These are phyloP conservation scores for Ogataea hybrid DNA, from an alignment of 1,139 yeast genomes.

Conservation along the genomic window DNA sequence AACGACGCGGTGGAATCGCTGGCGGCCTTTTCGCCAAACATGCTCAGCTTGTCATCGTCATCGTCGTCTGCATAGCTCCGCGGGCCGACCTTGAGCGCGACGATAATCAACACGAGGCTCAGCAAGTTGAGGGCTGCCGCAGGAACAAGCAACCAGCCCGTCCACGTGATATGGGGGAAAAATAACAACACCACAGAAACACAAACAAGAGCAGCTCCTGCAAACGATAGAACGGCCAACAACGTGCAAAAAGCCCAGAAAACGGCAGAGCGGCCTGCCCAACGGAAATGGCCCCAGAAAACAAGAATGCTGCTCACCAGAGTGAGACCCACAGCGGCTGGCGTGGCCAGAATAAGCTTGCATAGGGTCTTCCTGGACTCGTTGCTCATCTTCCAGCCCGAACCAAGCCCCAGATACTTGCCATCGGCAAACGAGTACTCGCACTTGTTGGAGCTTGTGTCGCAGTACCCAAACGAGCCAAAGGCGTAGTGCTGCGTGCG, in stretches of 20 bases:
- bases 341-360: slow-evolving; percentile 28
- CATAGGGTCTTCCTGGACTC: slow-evolving; percentile 23
- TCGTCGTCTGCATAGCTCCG: slow-evolving; percentile 6
- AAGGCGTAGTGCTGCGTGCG: slow-evolving; percentile 28
- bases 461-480: slow-evolving; percentile 48
- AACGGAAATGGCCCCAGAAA: slow-evolving; percentile 20
- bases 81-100: slow-evolving; percentile 21
- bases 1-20: slow-evolving; percentile 5
- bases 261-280: slow-evolving; percentile 22
- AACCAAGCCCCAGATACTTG: slow-evolving; percentile 9
- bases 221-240: slow-evolving; percentile 44
- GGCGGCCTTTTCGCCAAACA: slow-evolving; percentile 11
- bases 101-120: slow-evolving; percentile 20
- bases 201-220: slow-evolving; percentile 51
- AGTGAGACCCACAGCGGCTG: slow-evolving; percentile 31
- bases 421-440: slow-evolving; percentile 13
- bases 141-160: slow-evolving; percentile 67
- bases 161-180: slow-evolving; percentile 64
- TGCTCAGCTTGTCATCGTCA: slow-evolving; percentile 13
- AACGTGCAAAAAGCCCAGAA: slow-evolving; percentile 35
- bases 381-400: slow-evolving; percentile 23
- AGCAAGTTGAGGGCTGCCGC: slow-evolving; percentile 55
- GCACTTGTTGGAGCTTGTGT: slow-evolving; percentile 15
- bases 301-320: slow-evolving; percentile 28
- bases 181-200: slow-evolving; percentile 55